Percentiles rank a stretch among this genome's conserved stretches.
These are phyloP conservation scores for Globisporangium perplexum DNA, from an alignment of 352 stramenopile species.

Conservation along the genomic window DNA sequence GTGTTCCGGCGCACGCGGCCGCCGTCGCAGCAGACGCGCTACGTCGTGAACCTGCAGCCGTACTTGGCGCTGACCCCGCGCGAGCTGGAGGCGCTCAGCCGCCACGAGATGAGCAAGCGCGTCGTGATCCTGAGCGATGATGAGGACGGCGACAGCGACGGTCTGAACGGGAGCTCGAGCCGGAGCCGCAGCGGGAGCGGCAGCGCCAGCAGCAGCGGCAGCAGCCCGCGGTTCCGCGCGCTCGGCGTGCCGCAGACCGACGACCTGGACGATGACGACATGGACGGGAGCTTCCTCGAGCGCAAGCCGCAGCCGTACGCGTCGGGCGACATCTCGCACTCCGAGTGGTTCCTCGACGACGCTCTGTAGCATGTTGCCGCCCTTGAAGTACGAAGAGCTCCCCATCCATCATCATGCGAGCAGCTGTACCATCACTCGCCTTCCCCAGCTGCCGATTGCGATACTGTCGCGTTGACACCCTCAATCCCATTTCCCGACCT, in stretches of 20 bases:
- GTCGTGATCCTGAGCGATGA: neutral
- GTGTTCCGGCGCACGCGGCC: slow-evolving; percentile 21
- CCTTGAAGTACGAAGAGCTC: no score
- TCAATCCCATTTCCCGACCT: no score
- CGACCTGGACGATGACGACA: slow-evolving; percentile 36
- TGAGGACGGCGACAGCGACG: slow-evolving; percentile 10
- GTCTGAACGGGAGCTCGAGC: neutral
- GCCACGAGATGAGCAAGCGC: slow-evolving; percentile 25
- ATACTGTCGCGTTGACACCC: no score
- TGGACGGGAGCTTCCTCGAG: slow-evolving; percentile 23
- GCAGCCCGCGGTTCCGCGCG: slow-evolving; percentile 24
- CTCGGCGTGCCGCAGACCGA: slow-evolving; percentile 25
- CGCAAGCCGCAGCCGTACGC: slow-evolving; percentile 23
- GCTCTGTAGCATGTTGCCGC: slow-evolving; percentile 12
- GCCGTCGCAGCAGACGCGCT: slow-evolving; percentile 7
- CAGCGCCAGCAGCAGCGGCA: slow-evolving; percentile 22
- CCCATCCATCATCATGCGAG: no score
- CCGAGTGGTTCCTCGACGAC: slow-evolving; percentile 38
- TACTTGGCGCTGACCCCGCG: slow-evolving; percentile 40
- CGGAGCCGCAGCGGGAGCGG: slow-evolving; percentile 16
- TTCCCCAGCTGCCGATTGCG: no score
- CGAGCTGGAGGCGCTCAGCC: slow-evolving; percentile 36
- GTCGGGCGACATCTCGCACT: slow-evolving; percentile 34
- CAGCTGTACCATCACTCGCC: no score
- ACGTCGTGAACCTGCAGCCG: slow-evolving; percentile 20